Evolutionary conservation across 768 basidiomycete genomes (phyloP).

Genomic region (Lactarius vividus): DNA sequence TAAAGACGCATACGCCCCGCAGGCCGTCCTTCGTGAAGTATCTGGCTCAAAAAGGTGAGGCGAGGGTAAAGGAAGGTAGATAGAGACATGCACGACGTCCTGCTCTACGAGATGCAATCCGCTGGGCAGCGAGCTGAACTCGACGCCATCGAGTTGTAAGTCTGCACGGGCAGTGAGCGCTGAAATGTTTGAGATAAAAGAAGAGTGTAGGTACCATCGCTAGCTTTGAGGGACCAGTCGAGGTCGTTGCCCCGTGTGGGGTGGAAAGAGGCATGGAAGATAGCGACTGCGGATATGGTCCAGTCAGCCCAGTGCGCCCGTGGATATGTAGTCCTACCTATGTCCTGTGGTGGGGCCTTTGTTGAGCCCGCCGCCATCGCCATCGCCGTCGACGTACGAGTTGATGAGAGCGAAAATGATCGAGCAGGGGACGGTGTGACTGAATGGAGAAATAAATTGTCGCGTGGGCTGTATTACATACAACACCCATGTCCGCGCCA

Average conservation of each 20-base stretch:
- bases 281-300: constrained; percentile 52
- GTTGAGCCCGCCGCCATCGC: constrained; percentile 10
- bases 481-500: neutral
- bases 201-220: constrained; percentile 49
- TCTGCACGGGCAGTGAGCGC: constrained; percentile 40
- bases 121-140: constrained; percentile 80
- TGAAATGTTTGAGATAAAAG: neutral
- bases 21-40: constrained; percentile 71
- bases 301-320: neutral
- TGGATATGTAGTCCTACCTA: neutral
- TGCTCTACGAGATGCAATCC: constrained; percentile 77
- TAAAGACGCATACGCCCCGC: constrained; percentile 73
- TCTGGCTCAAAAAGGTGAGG: constrained; percentile 36
- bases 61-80: constrained; percentile 10
- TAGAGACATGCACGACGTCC: constrained; percentile 65
- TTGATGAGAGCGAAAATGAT: neutral
- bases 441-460: neutral
- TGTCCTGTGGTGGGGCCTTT: constrained; percentile 17
- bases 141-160: constrained; percentile 63
- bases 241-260: constrained; percentile 76
- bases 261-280: constrained; percentile 84
- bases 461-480: neutral
- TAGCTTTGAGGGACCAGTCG: constrained; percentile 75
- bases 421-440: neutral
- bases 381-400: neutral